These are phyloP conservation scores for Hypholoma fasciculare DNA, from an alignment of 768 basidiomycete species.

Conservation along the genomic window DNA sequence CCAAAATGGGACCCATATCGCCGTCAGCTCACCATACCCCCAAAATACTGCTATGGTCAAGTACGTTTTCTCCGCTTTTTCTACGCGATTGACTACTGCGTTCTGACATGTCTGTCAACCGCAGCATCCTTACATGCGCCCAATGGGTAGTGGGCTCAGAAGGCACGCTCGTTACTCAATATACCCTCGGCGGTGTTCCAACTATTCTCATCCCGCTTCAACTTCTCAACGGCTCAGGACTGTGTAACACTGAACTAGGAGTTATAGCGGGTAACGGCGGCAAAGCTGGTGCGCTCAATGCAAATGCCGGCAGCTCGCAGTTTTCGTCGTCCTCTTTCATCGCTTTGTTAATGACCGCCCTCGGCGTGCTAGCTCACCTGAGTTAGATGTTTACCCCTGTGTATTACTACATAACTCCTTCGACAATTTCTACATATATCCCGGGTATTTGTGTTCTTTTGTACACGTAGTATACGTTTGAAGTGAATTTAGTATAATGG, in stretches of 20 bases:
- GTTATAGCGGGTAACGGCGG: slow-evolving; percentile 20
- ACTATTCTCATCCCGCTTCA: slow-evolving; percentile 51
- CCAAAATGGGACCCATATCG: slow-evolving; percentile 50
- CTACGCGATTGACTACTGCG: background rate
- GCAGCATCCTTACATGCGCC: slow-evolving; percentile 61
- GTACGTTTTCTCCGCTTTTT: slow-evolving; percentile 35
- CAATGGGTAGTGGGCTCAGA: slow-evolving; percentile 70
- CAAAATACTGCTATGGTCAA: slow-evolving; percentile 52
- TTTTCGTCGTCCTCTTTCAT: slow-evolving; percentile 2
- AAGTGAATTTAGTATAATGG: too few relatives aligned
- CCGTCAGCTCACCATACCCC: slow-evolving; percentile 57
- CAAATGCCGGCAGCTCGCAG: slow-evolving; percentile 1
- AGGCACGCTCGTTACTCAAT: slow-evolving; percentile 61
- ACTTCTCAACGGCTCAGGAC: slow-evolving; percentile 33
- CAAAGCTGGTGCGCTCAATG: slow-evolving; percentile 18
- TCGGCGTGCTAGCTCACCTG: background rate
- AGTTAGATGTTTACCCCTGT: background rate
- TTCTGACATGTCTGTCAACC: background rate
- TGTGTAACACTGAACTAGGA: slow-evolving; percentile 33
- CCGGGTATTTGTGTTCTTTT: background rate
- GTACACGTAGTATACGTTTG: background rate
- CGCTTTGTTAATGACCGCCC: background rate
- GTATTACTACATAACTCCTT: background rate
- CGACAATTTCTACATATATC: background rate
- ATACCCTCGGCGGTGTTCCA: slow-evolving; percentile 62